phyloP scores from a whole-genome alignment of 2,329 filamentous ascomycete genomes.

The Trichoderma atrobrunneum region DNA sequence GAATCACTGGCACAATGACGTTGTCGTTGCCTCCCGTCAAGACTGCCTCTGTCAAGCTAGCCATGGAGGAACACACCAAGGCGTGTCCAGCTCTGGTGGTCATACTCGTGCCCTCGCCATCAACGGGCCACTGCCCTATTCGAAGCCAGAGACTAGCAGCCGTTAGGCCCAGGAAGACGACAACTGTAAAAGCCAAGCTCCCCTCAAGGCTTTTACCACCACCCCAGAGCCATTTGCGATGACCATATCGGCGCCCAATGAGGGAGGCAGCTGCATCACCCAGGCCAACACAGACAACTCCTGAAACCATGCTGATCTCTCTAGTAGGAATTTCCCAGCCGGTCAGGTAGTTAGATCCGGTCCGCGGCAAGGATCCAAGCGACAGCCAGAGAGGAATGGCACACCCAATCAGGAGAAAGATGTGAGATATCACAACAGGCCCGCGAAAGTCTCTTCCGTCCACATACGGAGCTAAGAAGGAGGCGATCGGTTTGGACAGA shows the following conservation, averaged over 20 bases:
- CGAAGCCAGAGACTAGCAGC: constrained; percentile 71
- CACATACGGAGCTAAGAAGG: constrained; percentile 88
- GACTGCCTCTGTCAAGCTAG: constrained; percentile 91
- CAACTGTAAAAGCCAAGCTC: constrained; percentile 72
- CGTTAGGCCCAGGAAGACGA: constrained; percentile 73
- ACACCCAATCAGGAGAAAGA: constrained; percentile 92
- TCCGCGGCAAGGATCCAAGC: constrained; percentile 65
- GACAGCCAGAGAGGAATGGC: constrained; percentile 92
- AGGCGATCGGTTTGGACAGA: constrained; percentile 77
- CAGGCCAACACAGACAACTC: constrained; percentile 90
- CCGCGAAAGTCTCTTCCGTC: constrained; percentile 91
- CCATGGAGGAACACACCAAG: constrained; percentile 68
- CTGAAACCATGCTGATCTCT: constrained; percentile 86
- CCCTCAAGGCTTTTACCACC: constrained; percentile 96
- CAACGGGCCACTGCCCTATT: constrained; percentile 70
- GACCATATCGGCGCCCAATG: constrained; percentile 81
- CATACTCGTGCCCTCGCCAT: constrained; percentile 38
- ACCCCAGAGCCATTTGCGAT: constrained; percentile 91
- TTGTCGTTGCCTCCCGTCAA: constrained; percentile 98
- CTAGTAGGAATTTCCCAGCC: constrained; percentile 75
- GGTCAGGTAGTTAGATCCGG: constrained; percentile 51
- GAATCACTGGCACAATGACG: constrained; percentile 87
- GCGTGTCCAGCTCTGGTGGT: constrained; percentile 59
- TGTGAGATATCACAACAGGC: constrained; percentile 92
- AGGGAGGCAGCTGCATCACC: constrained; percentile 92